phyloP scores from a whole-genome alignment of 2,329 filamentous ascomycete species.

The Diaporthe nobilis region DNA sequence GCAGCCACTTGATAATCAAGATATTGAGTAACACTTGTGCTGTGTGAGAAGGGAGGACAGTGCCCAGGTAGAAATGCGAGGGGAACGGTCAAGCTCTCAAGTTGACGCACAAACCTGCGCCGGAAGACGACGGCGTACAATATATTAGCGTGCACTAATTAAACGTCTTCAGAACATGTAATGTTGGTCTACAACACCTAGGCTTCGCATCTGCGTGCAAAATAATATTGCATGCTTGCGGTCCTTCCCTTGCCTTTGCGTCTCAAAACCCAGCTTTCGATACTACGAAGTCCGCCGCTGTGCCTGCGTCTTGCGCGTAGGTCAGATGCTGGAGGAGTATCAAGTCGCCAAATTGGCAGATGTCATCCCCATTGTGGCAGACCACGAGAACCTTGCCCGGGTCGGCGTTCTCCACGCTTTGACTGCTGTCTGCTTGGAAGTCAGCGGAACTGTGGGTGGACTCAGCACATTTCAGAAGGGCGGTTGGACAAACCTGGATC shows the following conservation, averaged over 20 bases:
- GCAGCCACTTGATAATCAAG: neutral
- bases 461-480: fast-evolving
- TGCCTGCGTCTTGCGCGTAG: conserved; percentile 44
- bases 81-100: neutral
- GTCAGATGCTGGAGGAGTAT: conserved; percentile 48
- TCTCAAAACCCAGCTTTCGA: conserved; percentile 21
- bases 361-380: conserved; percentile 46
- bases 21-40: neutral
- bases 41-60: neutral
- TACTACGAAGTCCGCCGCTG: conserved; percentile 47
- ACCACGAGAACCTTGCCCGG: conserved; percentile 42
- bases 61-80: neutral
- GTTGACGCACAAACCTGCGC: no score
- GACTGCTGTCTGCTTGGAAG: conserved; percentile 38
- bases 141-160: neutral
- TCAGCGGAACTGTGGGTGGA: neutral
- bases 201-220: no score
- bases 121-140: neutral
- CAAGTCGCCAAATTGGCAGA: conserved; percentile 47
- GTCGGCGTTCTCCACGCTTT: conserved; percentile 41
- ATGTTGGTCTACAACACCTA: neutral
- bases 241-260: no score
- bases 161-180: neutral
- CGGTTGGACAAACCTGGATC: conserved; percentile 44
- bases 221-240: neutral